Evolutionary conservation across 208 protist genomes (phyloP).

Genomic region (Crithidia brevicula): DNA sequence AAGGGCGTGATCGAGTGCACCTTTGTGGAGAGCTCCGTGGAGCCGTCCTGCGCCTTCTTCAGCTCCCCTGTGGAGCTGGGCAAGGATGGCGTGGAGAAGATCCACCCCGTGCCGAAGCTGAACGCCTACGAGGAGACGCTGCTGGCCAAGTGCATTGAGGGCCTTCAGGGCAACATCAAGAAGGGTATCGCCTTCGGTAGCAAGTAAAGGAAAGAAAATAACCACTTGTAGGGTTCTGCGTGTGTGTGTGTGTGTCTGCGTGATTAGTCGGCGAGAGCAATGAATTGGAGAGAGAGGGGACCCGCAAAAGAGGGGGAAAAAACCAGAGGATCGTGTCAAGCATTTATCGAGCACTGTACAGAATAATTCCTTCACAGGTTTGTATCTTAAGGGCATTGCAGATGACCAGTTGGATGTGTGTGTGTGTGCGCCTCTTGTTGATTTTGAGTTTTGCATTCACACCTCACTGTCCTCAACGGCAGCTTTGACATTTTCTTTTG

Average conservation of each 20-base stretch:
- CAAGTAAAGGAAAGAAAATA: constrained; percentile 1
- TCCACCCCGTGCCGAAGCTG: constrained; percentile 65
- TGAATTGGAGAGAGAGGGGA: too few species aligned
- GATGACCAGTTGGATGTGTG: too few species aligned
- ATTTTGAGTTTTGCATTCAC: constrained; percentile 8
- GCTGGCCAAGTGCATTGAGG: constrained; percentile 75
- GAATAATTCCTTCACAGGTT: too few species aligned
- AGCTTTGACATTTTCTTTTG: not conserved
- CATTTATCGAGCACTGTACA: too few species aligned
- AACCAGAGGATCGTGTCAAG: too few species aligned
- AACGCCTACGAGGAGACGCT: constrained; percentile 66
- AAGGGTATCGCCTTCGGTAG: constrained; percentile 74
- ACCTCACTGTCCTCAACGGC: too few species aligned
- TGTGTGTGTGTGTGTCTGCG: not conserved
- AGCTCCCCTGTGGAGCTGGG: constrained; percentile 77
- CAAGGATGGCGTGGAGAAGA: constrained; percentile 68
- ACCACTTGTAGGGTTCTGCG: too few species aligned
- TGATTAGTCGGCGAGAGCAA: not conserved
- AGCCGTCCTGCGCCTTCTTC: constrained; percentile 70
- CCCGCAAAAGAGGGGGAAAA: too few species aligned
- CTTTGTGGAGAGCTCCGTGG: constrained; percentile 68
- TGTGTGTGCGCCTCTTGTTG: not conserved
- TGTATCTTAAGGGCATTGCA: too few species aligned
- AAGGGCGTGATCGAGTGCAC: constrained; percentile 68
- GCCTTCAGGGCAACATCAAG: constrained; percentile 85